Base-by-base conservation (phyloP, 2,329 filamentous ascomycete genomes). In the Cadophora malorum region DNA sequence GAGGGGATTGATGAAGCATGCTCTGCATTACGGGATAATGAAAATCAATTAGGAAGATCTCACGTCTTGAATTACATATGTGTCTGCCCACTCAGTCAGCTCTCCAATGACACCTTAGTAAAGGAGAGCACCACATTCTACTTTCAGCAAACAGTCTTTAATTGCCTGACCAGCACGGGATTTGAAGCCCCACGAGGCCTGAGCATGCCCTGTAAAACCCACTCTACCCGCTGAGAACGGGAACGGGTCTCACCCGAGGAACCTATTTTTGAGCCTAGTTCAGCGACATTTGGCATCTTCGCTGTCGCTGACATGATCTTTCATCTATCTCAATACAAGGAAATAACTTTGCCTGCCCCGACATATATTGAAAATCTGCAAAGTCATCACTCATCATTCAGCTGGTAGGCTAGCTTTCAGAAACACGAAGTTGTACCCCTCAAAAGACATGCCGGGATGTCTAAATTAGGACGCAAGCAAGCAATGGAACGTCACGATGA, bases 351-450 rank as follows among this genome's bases (percentile, higher is more conserved):
- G 1, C 12, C 28, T 25, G 56, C 56, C 35, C 56, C 56, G 35
- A 38, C 35, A 45, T 45, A 19, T 59, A 59, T 59, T 21, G 35
- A 59, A 59, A 25, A 21, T 25, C 56, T 59, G 56, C 56, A 41
- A 45, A 45, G 21, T 14, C 56, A 59, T 41, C 56, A 59, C 35
- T 59, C 33, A 59, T 59, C 56, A 41, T 8, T 23, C 45, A 49
- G 33, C 55, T 23, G 4, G 9, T 16, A 35, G 33, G 4, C 31
- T 41, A 16, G n/a, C 31, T 25, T 28, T 14, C n/a, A 23, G 31
- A 12, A 38, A 25, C 21, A 23, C 10, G 35, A 59, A 19, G 12
- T 7, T 25, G 35, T 38, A 45, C 21, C n/a, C 35, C 56, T 41
- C 31, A 12, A 14, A 9, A 25, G 35, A 45, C 35, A 59, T 58